Conservation (phyloP, 1,284 basidiomycete genomes). For the Trametes versicolor region DNA sequence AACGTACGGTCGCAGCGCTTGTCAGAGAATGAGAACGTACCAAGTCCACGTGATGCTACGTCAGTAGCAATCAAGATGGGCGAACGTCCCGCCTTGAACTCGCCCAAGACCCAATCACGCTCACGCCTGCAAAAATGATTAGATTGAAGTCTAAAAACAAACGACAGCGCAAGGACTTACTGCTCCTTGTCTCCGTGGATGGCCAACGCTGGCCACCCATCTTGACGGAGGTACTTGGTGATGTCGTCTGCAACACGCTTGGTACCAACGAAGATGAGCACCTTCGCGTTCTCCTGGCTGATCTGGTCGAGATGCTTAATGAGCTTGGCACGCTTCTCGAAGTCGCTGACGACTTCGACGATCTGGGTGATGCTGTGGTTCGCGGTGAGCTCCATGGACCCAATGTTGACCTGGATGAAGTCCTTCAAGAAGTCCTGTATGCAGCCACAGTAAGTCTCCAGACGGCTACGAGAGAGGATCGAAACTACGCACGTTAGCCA, state of each 20-base stretch:
- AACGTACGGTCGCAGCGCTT: constrained; percentile 48
- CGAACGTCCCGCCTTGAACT: constrained; percentile 98
- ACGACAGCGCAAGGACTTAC: constrained; percentile 56
- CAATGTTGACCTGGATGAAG: constrained; percentile 99
- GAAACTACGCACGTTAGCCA: constrained; percentile 74
- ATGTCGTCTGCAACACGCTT: constrained; percentile 99
- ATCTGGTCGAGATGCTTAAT: constrained; percentile 98
- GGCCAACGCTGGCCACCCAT: constrained; percentile 98
- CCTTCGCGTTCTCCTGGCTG: constrained; percentile 96
- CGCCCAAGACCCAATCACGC: constrained; percentile 98
- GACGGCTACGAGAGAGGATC: neutral
- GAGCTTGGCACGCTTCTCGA: constrained; percentile 96
- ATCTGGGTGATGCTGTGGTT: constrained; percentile 99
- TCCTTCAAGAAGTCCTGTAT: constrained; percentile 92
- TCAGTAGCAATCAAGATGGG: constrained; percentile 99
- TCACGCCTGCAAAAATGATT: constrained; percentile 74
- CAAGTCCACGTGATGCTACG: constrained; percentile 98
- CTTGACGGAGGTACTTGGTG: constrained; percentile 96
- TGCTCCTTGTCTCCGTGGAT: constrained; percentile 99
- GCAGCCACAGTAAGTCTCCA: constrained; percentile 4
- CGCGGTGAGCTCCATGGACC: constrained; percentile 97
- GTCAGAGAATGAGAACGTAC: constrained; percentile 74
- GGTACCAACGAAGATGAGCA: constrained; percentile 98
- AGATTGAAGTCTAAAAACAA: constrained; percentile 24
- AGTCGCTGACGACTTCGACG: constrained; percentile 97